A percentile compares a stretch with the other conserved stretches of the same genome.
phyloP scores from a whole-genome alignment of 2,329 filamentous ascomycete species.

The Curvularia eragrostidis region DNA sequence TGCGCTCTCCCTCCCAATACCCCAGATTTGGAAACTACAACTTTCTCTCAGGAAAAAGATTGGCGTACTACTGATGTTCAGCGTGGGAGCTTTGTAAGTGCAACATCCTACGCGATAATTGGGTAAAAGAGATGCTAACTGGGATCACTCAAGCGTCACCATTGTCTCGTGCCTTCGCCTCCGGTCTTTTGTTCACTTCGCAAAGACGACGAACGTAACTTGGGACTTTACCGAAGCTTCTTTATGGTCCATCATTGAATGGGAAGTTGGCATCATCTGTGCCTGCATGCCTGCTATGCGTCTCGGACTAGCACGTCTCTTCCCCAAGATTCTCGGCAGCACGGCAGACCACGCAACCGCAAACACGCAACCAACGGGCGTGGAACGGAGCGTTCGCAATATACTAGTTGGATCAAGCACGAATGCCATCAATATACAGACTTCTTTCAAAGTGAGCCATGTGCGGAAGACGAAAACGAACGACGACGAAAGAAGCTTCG shows the following conservation, averaged over 20 bases:
- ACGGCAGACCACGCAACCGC: neutral
- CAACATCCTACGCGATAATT: neutral
- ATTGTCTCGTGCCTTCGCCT: neutral
- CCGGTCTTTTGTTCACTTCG: neutral
- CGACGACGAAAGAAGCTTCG: neutral
- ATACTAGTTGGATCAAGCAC: neutral
- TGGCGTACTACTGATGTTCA: slow-evolving; percentile 49
- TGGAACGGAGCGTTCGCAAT: neutral
- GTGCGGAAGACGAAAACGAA: neutral
- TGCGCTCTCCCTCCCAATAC: slow-evolving; percentile 42
- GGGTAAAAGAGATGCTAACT: neutral
- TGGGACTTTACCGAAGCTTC: neutral
- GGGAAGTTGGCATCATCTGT: neutral
- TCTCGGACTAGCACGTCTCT: neutral
- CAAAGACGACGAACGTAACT: neutral
- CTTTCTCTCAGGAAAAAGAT: slow-evolving; percentile 41
- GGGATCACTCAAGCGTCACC: neutral
- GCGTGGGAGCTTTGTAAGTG: slow-evolving; percentile 50
- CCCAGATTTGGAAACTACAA: slow-evolving; percentile 37
- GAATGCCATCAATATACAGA: neutral
- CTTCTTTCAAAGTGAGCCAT: neutral
- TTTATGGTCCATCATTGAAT: neutral
- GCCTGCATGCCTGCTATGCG: neutral
- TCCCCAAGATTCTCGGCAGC: neutral
- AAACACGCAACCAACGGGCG: neutral